Base-by-base conservation (phyloP, 2,329 filamentous ascomycete species). In the Aspergillus piperis region DNA sequence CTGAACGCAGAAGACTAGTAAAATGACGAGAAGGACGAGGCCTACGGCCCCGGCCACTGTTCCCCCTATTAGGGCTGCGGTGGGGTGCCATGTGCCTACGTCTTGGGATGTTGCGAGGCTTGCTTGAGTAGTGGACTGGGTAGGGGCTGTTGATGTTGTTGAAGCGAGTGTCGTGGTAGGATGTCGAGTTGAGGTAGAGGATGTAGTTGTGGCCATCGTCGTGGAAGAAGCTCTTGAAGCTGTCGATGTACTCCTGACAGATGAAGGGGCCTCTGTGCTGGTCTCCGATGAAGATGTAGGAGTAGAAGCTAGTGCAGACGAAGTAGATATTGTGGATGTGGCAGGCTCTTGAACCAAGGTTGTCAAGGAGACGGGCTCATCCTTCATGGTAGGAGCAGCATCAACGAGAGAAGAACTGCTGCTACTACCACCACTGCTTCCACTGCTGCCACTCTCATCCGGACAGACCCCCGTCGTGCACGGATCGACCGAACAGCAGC, bases 401-500 rank as follows among this genome's bases (percentile, higher is more conserved):
- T 21, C 19, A 11, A 21, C 41, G 19, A 23, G 5, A 21, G 19
- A 6, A 23, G 36, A 25, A 25, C 58, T 25, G 15, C 54, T 51
- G n/a, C 55, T 13, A 17, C n/a, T 13, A 6, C 50, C 17, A n/a
- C 50, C 23, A 21, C 8, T 25, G n/a, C 25, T 42, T 48, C 36
- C 15, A 52, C 49, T 19, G 57, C 36, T 44, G 47, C 19, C 47
- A 15, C 59, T 50, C 30, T 66, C 61, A 36, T 72, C 70, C 8
- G 68, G 69, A 66, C 74, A 76, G 2, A 69, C 38, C 1, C 71
- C 72, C 32, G 58, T 58, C 10, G 59, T 63, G 58, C 74, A 75
- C 25, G 74, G 72, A 59, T 75, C 65, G 13, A 64, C 64, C 8
- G 71, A 71, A 50, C 74, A 76, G 56, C 74, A 76, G 48, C 74